Evolutionary conservation across 257 asterid genomes (phyloP), one percentile per base, ranked within the genome.

Genomic region (Petunia axillaris): DNA sequence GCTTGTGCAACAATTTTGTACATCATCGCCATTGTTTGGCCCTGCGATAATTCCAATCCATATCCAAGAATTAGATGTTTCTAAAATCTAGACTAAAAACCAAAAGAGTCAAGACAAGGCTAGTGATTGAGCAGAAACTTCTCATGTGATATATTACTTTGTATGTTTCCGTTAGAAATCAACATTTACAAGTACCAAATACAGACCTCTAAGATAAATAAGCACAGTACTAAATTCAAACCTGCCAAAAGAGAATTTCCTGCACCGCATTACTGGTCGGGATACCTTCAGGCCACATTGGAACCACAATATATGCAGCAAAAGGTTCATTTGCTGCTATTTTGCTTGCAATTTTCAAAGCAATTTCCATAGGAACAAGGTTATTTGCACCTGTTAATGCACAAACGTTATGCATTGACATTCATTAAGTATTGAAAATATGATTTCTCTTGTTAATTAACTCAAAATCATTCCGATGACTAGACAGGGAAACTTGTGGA

Each of bases 161-260:
- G 41, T 46, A 46, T 70, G 46, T 10, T 70, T 70, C 36, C 10
- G 16, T 46, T 25, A 71, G 77, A 43, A 35, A 71, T 48, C n/a
- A 9, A 9, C 76, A 2, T 10, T 14, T 52, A 52, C 57, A 52
- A 10, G 14, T 52, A 52, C 9, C 9, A 52, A 52, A 10, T 10
- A 25, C 44, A 15, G 60, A 71, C 35, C 78, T 35, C 62, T 73
- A 36, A 52, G 43, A 73, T 73, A 36, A 50, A 11, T 73, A 50
- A 35, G 46, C 36, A 35, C 58, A 71, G 11, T 71, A 68, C 67
- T 77, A 55, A 35, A 58, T 38, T 10, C 75, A 8, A 87, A 93
- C 99, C 97, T 95, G 99, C 98, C 98, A 95, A 87, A 88, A 95
- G 70, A 95, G 91, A 84, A 95, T 95, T 85, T 95, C 99, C 85